Conservation (phyloP, 306 rosid species). For the Pyrus pyrifolia region DNA sequence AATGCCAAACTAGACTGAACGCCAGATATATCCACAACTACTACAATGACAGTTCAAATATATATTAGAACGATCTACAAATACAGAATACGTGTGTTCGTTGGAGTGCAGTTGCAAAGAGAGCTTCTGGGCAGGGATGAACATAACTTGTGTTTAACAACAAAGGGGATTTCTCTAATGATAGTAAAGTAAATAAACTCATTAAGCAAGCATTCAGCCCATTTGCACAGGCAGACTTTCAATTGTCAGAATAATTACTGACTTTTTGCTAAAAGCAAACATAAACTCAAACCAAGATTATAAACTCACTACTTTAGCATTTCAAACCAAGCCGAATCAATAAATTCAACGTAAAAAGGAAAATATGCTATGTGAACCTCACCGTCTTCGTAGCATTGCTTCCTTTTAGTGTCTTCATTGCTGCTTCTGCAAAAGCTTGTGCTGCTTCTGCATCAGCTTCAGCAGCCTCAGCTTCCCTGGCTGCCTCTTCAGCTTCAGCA, state of each 20-base stretch:
- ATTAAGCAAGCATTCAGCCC: neutral
- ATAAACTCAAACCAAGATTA: neutral
- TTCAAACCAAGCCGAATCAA: neutral
- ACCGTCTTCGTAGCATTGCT: constrained; percentile 65
- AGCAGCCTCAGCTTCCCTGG: constrained; percentile 81
- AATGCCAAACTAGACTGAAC: neutral
- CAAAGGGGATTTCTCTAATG: neutral
- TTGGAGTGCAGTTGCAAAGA: neutral
- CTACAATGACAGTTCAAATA: neutral
- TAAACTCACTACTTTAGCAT: neutral
- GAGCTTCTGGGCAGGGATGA: neutral
- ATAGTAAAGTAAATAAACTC: neutral
- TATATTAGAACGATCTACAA: neutral
- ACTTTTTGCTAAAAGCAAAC: neutral
- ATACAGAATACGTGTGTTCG: neutral
- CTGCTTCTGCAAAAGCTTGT: constrained; percentile 74
- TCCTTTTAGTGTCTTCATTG: constrained; percentile 55
- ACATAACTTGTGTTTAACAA: neutral
- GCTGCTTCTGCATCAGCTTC: constrained; percentile 93
- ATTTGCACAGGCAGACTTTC: neutral
- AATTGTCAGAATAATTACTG: neutral
- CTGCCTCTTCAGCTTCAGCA: constrained; percentile 91
- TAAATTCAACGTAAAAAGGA: neutral
- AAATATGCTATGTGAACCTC: neutral
- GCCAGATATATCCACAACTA: neutral